A percentile compares a stretch with the other conserved stretches of the same genome.
Conservation (phyloP, 2,329 filamentous ascomycete genomes). For the Venturia asperata region DNA sequence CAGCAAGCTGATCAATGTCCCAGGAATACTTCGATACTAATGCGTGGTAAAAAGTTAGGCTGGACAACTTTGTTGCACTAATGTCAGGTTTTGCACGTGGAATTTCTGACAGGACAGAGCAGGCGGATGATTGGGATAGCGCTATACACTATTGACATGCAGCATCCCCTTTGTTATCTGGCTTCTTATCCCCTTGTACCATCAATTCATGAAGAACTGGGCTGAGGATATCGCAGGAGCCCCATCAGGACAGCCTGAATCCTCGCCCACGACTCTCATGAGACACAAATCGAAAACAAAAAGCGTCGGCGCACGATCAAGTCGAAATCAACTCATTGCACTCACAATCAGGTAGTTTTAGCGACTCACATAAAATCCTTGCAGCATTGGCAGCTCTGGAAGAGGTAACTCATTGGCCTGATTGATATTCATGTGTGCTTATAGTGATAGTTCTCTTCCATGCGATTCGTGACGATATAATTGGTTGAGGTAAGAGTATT, state of each 20-base stretch:
- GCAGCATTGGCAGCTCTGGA: not conserved
- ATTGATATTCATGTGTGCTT: constrained; percentile 3
- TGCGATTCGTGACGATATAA: not conserved
- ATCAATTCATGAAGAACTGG: constrained; percentile 6
- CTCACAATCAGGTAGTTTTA: constrained; percentile 12
- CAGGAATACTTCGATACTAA: constrained; percentile 91
- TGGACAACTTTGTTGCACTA: not conserved
- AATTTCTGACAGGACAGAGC: constrained; percentile 6
- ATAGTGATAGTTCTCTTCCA: constrained; percentile 3
- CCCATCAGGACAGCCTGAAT: not conserved
- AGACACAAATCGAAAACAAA: constrained; percentile 4
- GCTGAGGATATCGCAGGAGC: constrained; percentile 12
- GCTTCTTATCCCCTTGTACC: constrained; percentile 8
- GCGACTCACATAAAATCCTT: constrained; percentile 8
- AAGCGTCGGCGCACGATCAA: constrained; percentile 8
- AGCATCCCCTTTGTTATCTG: constrained; percentile 3
- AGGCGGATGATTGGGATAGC: constrained; percentile 2
- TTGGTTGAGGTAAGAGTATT: not conserved
- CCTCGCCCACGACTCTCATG: constrained; percentile 8
- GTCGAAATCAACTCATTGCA: constrained; percentile 10
- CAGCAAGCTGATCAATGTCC: constrained; percentile 19
- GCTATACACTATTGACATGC: constrained; percentile 11
- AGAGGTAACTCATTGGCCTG: constrained; percentile 5
- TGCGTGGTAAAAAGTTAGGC: constrained; percentile 58
- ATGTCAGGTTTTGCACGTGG: constrained; percentile 2